phyloP scores from a whole-genome alignment of 2,329 filamentous ascomycete species.

The Exophiala sp. region DNA sequence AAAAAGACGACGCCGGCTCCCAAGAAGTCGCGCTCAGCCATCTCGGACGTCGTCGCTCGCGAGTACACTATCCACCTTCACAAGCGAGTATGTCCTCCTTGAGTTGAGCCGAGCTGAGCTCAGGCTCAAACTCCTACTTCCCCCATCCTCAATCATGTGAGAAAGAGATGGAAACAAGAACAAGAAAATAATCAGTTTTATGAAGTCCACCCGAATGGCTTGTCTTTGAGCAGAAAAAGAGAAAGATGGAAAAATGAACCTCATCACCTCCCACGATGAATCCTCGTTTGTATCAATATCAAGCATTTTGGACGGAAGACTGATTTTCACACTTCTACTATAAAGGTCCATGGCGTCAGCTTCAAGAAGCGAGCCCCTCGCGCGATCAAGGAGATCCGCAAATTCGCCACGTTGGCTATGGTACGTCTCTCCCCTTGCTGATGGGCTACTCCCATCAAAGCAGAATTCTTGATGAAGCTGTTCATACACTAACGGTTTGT shows the following conservation, averaged over 20 bases:
- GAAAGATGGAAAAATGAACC: background rate
- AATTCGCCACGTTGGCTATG: conserved; percentile 90
- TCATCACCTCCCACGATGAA: conserved; percentile 22
- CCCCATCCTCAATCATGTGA: background rate
- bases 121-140: conserved; percentile 11
- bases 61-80: conserved; percentile 99
- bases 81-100: conserved; percentile 76
- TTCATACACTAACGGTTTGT: background rate
- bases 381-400: conserved; percentile 99
- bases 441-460: no score
- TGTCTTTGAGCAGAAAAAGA: conserved; percentile 1
- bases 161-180: background rate
- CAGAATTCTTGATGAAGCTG: background rate
- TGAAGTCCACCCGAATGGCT: conserved; percentile 61
- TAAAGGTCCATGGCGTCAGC: conserved; percentile 85
- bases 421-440: conserved; percentile 55
- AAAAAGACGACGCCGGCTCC: conserved; percentile 61
- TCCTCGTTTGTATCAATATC: conserved; percentile 6
- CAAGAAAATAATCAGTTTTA: conserved; percentile 52
- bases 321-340: conserved; percentile 44
- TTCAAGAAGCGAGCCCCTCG: conserved; percentile 99
- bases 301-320: conserved; percentile 60
- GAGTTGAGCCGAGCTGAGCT: no score
- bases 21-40: conserved; percentile 82
- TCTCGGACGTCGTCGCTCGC: conserved; percentile 97